Conservation (phyloP, 2,329 filamentous ascomycete genomes). For the Diaporthe australafricana region DNA sequence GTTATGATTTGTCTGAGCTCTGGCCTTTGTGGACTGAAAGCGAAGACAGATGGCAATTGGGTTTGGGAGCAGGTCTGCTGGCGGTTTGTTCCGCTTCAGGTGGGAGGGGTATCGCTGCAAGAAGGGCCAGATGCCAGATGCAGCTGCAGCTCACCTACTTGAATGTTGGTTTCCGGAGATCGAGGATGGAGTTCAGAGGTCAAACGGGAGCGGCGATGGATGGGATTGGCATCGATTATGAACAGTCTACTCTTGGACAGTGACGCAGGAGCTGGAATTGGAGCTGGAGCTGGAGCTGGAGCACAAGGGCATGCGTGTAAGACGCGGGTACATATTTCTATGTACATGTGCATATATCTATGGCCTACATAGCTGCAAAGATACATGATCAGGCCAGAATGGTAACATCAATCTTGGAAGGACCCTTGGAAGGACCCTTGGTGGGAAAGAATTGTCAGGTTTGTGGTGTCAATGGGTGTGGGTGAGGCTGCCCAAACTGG, state of each 20-base stretch:
- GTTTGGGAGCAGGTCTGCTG: neutral
- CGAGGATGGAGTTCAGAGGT: neutral
- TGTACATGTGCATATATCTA: neutral
- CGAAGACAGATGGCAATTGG: neutral
- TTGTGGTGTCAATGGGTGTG: constrained; percentile 10
- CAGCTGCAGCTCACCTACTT: neutral
- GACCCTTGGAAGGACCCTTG: constrained; percentile 24
- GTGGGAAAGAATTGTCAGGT: neutral
- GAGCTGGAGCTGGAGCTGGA: no score
- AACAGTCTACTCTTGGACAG: constrained; percentile 2
- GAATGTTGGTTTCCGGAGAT: neutral
- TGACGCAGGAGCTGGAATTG: neutral
- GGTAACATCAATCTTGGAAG: neutral
- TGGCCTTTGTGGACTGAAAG: neutral
- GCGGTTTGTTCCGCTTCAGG: neutral
- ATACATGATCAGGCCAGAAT: neutral
- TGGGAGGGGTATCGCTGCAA: constrained; percentile 20
- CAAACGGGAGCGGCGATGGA: constrained; percentile 11
- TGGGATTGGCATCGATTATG: neutral
- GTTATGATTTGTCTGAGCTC: constrained; percentile 1
- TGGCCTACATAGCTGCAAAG: neutral
- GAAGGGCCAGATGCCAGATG: neutral
- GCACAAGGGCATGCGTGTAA: neutral
- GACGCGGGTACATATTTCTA: neutral
- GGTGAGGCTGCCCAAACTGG: constrained; percentile 12